Evolutionary conservation across 306 rosid genomes (phyloP), one percentile per base, ranked within the genome.

Genomic region (Fragaria iinumae): DNA sequence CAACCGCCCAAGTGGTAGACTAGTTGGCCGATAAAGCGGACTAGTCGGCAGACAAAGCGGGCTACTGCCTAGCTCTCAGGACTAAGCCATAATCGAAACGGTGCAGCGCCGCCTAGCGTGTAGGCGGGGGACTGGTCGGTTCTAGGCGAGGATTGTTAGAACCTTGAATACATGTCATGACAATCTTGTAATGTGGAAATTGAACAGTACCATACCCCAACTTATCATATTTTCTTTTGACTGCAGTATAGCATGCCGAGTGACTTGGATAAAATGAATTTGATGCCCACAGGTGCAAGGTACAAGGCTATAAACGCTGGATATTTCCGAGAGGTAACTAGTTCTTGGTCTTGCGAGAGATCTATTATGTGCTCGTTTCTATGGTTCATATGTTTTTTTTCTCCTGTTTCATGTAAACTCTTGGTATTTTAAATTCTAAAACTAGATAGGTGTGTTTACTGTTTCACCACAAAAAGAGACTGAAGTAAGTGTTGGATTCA

Each of bases 271-370:
- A 75, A 87, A 82, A 79, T 80, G 87, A 80, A 84, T 76, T 41
- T 88, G 81, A 81, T 49, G 55, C 87, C 92, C 53, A 84, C 88
- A 0, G 3, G 85, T 18, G 12, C 25, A 83, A 89, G 89, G 92
- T 95, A 88, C 88, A 89, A 95, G 81, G 82, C 91, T 74, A 90
- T 95, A 75, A 84, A 90, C 91, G 90, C 80, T n/a, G 97, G 34
- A 32, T 32, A 32, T 32, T 32, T 32, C 34, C 34, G 34, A 32
- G 34, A 92, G 97, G 98, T 95, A 81, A 55, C 71, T 68, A 12
- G 20, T 76, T 32, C 34, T 32, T 70, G 39, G 39, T 36, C 39
- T 36, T 36, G 39, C 6, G 0, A 36, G 34, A 32, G 38, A 36
- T 36, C 0, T 36, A 36, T 36, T 36, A 49, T 45, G 43, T 73